These are phyloP conservation scores for Monascus ruber DNA, from an alignment of 2,329 filamentous ascomycete genomes.

Conservation along the genomic window DNA sequence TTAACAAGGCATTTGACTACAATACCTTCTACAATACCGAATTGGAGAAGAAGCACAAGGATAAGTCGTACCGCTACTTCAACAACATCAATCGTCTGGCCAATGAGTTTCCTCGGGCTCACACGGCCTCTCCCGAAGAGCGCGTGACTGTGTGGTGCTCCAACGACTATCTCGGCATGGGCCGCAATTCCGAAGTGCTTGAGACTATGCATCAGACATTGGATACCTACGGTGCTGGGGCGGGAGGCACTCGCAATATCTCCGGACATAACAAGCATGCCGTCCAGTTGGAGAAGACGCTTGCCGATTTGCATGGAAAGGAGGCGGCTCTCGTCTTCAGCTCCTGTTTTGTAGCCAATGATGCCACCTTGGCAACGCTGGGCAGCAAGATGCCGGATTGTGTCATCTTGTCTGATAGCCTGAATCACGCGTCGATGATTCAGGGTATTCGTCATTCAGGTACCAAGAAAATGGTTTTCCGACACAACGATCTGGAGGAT, in stretches of 20 bases:
- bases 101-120: slow-evolving; percentile 88
- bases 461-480: slow-evolving; percentile 95
- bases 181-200: slow-evolving; percentile 75
- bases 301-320: slow-evolving; percentile 84
- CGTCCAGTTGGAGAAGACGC: slow-evolving; percentile 65
- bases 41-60: slow-evolving; percentile 97
- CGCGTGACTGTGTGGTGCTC: slow-evolving; percentile 97
- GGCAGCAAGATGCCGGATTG: slow-evolving; percentile 94
- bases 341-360: slow-evolving; percentile 96
- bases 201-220: slow-evolving; percentile 89
- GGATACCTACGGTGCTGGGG: slow-evolving; percentile 88
- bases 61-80: slow-evolving; percentile 99
- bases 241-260: slow-evolving; percentile 92
- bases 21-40: slow-evolving; percentile 78
- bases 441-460: slow-evolving; percentile 97
- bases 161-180: slow-evolving; percentile 98
- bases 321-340: slow-evolving; percentile 89
- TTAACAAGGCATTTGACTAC: slow-evolving; percentile 66
- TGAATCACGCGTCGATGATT: slow-evolving; percentile 99
- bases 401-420: slow-evolving; percentile 91
- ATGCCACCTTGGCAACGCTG: slow-evolving; percentile 91
- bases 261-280: slow-evolving; percentile 96
- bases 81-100: slow-evolving; percentile 99
- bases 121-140: slow-evolving; percentile 73
- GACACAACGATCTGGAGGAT: slow-evolving; percentile 92